A percentile compares a stretch with the other conserved stretches of the same genome.
Evolutionary conservation across 257 asterid genomes (phyloP).

Genomic region (Linderniella brevidens): DNA sequence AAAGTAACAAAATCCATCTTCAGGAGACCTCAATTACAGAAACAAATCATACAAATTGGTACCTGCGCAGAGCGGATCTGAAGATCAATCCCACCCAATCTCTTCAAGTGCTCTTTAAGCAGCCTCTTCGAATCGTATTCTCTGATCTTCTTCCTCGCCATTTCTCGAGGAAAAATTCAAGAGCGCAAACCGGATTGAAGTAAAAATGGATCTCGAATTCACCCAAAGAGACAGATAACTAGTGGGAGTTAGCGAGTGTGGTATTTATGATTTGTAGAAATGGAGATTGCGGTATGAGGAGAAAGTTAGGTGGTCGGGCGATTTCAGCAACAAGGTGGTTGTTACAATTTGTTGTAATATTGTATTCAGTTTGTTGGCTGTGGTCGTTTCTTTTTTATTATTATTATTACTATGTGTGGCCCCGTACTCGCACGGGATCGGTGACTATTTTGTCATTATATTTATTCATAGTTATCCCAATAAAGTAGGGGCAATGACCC

Average conservation of each 20-base stretch:
- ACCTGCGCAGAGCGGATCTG: constrained; percentile 74
- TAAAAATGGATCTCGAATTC: constrained; percentile 7
- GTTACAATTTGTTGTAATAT: no score
- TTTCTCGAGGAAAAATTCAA: constrained; percentile 5
- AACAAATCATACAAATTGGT: constrained; percentile 2
- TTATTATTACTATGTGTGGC: no score
- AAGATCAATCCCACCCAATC: constrained; percentile 48
- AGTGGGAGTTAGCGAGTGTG: background rate
- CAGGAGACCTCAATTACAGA: no score
- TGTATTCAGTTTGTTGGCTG: no score
- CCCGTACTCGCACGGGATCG: no score
- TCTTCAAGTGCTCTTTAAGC: constrained; percentile 56
- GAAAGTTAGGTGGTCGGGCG: constrained; percentile 26
- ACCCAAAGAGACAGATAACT: background rate
- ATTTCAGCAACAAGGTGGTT: constrained; percentile 14
- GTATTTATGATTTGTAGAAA: background rate
- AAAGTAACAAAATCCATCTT: no score
- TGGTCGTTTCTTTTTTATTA: no score
- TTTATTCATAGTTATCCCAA: no score
- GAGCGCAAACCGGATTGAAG: background rate
- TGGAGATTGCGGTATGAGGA: background rate
- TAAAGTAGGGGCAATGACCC: no score
- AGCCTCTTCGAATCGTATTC: constrained; percentile 76
- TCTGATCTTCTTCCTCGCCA: constrained; percentile 83
- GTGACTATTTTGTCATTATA: no score